Base-by-base conservation (phyloP, 495 filamentous ascomycete species). In the Astrothelium subdiscretum region DNA sequence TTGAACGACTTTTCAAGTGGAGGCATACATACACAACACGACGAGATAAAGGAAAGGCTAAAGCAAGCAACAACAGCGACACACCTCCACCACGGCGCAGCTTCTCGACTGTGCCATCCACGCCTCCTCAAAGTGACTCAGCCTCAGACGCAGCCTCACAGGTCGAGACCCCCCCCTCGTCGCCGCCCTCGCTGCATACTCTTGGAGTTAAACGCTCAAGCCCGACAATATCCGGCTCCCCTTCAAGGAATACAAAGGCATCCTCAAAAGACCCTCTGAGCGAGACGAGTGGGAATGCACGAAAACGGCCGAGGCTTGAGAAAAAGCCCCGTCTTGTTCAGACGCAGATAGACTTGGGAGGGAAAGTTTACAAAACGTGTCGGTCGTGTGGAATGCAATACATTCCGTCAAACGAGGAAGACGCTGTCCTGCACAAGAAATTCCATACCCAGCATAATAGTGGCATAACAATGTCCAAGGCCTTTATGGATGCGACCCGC, bases 361-460 rank as follows among this genome's bases (percentile, higher is more conserved):
- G 76, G 63, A 75, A 82, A 51, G 71, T 81, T 40, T 77, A 81
- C 57, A 82, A 80, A 63, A 82, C 79, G n/a, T 90, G 87, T 71
- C 75, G 74, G 38, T 75, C 74, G 1, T 90, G 87, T 69, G 83
- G 80, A 0, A 90, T 90, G 87, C 83, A 86, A 62, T 90, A 89
- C 69, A 78, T 86, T 42, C 81, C 85, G 13, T 87, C 85, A 0
- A 82, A 83, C 26, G 74, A 75, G 43, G 85, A 87, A 65, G 87
- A 90, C 64, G 76, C 78, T 35, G 78, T 78, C 2, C 67, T 88
- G 38, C 87, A 90, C 67, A 83, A 80, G 67, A 85, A 83, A 60
- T 88, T 84, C 66, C 87, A 89, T 71, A 81, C 79, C 42, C 82
- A 83, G 76, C 85, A 85, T 59, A 75, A 80, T 6, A 80, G 80